These are phyloP conservation scores for Parathielavia hyrcaniae DNA, from an alignment of 495 filamentous ascomycete genomes.

Conservation along the genomic window DNA sequence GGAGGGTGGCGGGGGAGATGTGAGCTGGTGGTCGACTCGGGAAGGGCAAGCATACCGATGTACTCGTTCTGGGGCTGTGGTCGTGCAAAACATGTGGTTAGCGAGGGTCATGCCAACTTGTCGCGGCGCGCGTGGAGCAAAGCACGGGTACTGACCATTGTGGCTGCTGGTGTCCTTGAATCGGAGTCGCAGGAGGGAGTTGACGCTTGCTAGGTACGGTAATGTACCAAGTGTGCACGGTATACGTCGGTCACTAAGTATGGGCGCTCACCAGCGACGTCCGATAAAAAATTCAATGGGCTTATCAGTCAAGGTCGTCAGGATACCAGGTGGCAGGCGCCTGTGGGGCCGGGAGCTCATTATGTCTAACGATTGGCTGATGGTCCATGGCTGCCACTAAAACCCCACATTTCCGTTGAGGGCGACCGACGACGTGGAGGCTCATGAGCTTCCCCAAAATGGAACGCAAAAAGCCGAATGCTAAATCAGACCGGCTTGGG, in stretches of 20 bases:
- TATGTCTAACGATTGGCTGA: neutral
- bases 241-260: no score
- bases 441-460: no score
- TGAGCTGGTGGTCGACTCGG: neutral
- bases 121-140: neutral
- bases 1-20: neutral
- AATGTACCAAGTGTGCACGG: no score
- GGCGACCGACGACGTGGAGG: no score
- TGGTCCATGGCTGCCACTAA: no score
- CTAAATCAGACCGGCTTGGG: neutral
- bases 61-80: constrained; percentile 87
- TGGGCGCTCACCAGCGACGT: neutral
- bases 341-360: constrained; percentile 10
- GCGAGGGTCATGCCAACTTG: neutral
- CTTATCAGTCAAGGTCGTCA: no score
- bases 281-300: constrained; percentile 27
- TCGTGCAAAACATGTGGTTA: constrained; percentile 17
- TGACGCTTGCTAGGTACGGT: no score
- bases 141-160: constrained; percentile 27
- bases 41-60: constrained; percentile 50
- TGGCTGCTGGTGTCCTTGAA: constrained; percentile 28
- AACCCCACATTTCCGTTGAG: neutral
- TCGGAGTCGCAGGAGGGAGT: constrained; percentile 20
- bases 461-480: no score
- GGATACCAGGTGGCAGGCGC: constrained; percentile 17